Conservation (phyloP, 129 eudicot genomes). For the Chrysanthemum makinoi region DNA sequence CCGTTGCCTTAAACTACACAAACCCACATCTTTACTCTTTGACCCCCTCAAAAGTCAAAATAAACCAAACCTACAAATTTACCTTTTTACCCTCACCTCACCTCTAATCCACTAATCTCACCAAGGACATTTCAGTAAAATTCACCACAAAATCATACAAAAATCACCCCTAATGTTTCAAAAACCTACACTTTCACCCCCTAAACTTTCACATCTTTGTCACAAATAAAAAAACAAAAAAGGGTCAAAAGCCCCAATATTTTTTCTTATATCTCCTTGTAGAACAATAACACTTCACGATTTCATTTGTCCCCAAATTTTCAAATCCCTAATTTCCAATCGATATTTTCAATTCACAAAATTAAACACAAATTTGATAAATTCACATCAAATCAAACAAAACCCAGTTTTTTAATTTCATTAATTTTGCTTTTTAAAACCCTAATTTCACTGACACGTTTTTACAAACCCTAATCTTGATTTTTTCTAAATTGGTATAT, state of each 20-base stretch:
- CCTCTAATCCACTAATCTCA: not conserved
- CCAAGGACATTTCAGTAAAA: constrained; percentile 4
- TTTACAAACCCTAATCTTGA: constrained; percentile 58
- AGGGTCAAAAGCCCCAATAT: constrained; percentile 54
- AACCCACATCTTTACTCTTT: constrained; percentile 11
- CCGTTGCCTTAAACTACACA: not conserved
- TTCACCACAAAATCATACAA: not conserved
- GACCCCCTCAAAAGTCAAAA: constrained; percentile 20
- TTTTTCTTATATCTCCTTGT: constrained; percentile 39
- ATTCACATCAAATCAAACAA: constrained; percentile 10
- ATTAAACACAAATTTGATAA: constrained; percentile 14
- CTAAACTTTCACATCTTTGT: constrained; percentile 33
- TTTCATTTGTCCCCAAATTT: constrained; percentile 28
- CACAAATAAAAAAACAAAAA: constrained; percentile 16
- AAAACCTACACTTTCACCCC: not conserved
- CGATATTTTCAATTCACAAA: constrained; percentile 18
- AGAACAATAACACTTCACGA: constrained; percentile 36
- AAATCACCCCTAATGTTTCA: constrained; percentile 4
- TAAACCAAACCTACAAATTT: not conserved
- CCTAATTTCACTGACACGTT: constrained; percentile 39
- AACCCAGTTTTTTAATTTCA: constrained; percentile 18
- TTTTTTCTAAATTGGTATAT: constrained; percentile 29
- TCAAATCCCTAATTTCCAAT: constrained; percentile 41
- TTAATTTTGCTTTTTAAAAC: constrained; percentile 30
- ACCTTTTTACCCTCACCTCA: constrained; percentile 5